Evolutionary conservation across 106 monocot genomes (phyloP).

Genomic region (Apostasia ramifera): DNA sequence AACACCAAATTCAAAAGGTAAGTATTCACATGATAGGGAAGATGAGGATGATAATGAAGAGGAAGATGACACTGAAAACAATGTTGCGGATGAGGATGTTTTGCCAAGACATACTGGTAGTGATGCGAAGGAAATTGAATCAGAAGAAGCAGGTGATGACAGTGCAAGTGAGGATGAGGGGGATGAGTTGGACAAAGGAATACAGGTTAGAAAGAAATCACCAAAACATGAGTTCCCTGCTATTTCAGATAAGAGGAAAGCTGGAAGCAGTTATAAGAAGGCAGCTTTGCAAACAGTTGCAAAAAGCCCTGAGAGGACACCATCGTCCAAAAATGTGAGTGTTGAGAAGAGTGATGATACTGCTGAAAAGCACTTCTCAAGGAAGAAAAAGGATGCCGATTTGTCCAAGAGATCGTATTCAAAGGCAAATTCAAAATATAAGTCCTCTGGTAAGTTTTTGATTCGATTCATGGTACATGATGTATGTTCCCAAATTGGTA

Average conservation of each 20-base stretch:
- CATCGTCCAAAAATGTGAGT: constrained; percentile 22
- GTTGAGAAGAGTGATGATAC: constrained; percentile 23
- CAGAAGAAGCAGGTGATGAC: constrained; percentile 10
- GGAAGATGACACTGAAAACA: constrained; percentile 13
- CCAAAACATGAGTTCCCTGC: constrained; percentile 13
- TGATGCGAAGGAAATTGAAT: constrained; percentile 10
- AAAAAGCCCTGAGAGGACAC: constrained; percentile 29
- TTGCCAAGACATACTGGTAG: constrained; percentile 12
- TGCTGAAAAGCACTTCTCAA: constrained; percentile 55
- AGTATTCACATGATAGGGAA: constrained; percentile 5
- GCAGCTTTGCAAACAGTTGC: constrained; percentile 1
- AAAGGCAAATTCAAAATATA: constrained; percentile 29
- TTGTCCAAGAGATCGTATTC: constrained; percentile 21
- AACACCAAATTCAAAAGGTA: constrained; percentile 3
- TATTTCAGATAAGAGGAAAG: constrained; percentile 16
- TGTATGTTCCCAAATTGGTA: too few relatives aligned
- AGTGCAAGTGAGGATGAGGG: neutral
- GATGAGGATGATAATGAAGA: constrained; percentile 26
- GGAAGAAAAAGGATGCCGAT: constrained; percentile 42
- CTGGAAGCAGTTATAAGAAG: constrained; percentile 20
- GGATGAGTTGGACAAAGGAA: constrained; percentile 16
- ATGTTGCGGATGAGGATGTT: constrained; percentile 11
- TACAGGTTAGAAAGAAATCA: constrained; percentile 20
- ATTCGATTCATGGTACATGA: neutral
- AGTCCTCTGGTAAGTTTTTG: constrained; percentile 33